phyloP scores from a whole-genome alignment of 208 protist genomes.

The Acanthamoeba lenticulata region DNA sequence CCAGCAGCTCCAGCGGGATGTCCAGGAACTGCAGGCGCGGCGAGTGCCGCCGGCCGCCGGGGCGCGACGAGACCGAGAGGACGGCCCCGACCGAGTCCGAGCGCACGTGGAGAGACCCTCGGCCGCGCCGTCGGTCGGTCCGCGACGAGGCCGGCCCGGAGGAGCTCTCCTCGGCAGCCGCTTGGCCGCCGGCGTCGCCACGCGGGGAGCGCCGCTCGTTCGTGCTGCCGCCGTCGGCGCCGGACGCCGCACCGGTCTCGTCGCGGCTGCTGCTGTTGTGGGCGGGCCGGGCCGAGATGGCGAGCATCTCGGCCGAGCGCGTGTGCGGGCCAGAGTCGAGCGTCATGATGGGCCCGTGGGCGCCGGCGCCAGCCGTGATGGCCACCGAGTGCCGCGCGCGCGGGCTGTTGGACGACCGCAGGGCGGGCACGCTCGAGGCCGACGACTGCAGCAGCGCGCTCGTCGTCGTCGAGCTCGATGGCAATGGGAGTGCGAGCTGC shows the following conservation, averaged over 20 bases:
- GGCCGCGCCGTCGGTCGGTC: not conserved
- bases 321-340: not conserved
- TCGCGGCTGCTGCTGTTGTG: too few species aligned
- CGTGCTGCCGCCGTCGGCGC: too few species aligned
- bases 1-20: not conserved
- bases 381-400: not conserved
- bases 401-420: not conserved
- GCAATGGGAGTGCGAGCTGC: not conserved
- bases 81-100: not conserved
- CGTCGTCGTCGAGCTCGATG: not conserved
- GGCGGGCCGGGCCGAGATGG: too few species aligned
- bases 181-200: too few species aligned
- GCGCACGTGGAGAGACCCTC: not conserved
- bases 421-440: not conserved
- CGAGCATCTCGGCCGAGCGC: not conserved
- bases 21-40: not conserved
- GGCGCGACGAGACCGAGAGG: not conserved
- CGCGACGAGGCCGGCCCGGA: too few species aligned
- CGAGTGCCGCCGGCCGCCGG: not conserved
- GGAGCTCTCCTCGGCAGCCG: not conserved
- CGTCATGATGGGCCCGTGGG: too few species aligned
- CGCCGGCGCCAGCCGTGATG: not conserved
- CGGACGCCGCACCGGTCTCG: too few species aligned
- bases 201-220: too few species aligned
- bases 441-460: not conserved